These are phyloP conservation scores for Backusella liffmaniae DNA, from an alignment of 192 early-diverging fungal genomes.

Conservation along the genomic window DNA sequence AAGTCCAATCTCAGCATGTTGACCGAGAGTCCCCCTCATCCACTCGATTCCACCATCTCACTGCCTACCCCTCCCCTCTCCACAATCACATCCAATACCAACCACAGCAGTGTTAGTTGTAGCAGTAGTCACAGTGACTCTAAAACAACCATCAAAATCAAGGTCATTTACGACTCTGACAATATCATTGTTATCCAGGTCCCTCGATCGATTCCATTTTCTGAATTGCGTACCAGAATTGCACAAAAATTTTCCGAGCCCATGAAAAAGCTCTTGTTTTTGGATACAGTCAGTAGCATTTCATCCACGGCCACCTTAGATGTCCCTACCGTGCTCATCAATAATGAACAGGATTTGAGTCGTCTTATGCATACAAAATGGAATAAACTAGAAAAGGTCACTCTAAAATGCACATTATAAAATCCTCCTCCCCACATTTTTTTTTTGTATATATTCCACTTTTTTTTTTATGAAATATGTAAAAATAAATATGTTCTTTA, in stretches of 20 bases:
- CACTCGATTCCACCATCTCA: background rate
- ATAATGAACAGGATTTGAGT: slow-evolving; percentile 1
- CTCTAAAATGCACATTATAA: slow-evolving; percentile 12
- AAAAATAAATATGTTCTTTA: no score
- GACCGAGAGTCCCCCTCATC: background rate
- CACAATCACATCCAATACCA: background rate
- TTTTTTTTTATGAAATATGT: no score
- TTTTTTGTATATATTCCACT: no score
- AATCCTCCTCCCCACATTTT: background rate
- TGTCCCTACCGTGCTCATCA: background rate
- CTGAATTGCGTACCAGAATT: slow-evolving; percentile 18
- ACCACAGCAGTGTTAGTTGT: background rate
- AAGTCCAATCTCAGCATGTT: background rate
- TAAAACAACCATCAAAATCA: slow-evolving; percentile 14
- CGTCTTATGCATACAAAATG: slow-evolving; percentile 18
- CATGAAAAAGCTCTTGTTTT: slow-evolving; percentile 2
- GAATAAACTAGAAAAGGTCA: slow-evolving; percentile 15
- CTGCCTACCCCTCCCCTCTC: background rate
- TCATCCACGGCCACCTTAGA: background rate
- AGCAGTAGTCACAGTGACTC: background rate
- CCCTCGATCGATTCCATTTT: slow-evolving; percentile 23
- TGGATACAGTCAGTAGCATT: background rate
- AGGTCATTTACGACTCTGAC: slow-evolving; percentile 26
- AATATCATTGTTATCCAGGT: slow-evolving; percentile 33
- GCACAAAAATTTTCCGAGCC: slow-evolving; percentile 24